phyloP scores from a whole-genome alignment of 805 yeast genomes.

The Teunomyces lycoperdinae region DNA sequence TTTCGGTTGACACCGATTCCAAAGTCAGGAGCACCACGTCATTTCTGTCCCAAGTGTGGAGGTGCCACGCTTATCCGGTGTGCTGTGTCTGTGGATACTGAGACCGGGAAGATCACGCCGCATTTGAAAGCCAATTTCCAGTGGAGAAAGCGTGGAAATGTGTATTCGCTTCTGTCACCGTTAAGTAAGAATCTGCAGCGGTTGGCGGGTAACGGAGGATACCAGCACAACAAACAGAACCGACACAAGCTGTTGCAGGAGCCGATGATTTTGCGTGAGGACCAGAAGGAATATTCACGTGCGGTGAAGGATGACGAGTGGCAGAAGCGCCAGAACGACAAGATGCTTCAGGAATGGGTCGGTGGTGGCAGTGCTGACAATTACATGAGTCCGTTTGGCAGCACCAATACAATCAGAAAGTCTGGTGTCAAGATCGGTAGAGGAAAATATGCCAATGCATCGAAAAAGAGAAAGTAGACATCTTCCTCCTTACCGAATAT shows the following conservation, averaged over 20 bases:
- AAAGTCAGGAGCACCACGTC: slow-evolving; percentile 70
- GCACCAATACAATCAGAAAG: slow-evolving; percentile 39
- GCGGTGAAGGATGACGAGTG: slow-evolving; percentile 86
- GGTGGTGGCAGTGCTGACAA: slow-evolving; percentile 94
- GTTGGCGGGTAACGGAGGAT: slow-evolving; percentile 74
- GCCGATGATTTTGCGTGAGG: slow-evolving; percentile 72
- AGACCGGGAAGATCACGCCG: slow-evolving; percentile 79
- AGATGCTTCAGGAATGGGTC: slow-evolving; percentile 80
- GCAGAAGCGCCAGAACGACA: slow-evolving; percentile 83
- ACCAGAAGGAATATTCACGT: slow-evolving; percentile 88
- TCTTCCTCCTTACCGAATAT: background rate
- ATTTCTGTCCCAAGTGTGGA: slow-evolving; percentile 95
- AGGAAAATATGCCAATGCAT: slow-evolving; percentile 76
- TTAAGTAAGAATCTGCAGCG: slow-evolving; percentile 71
- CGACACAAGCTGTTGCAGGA: slow-evolving; percentile 49
- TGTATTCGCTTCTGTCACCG: slow-evolving; percentile 83
- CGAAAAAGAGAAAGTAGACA: slow-evolving; percentile 24
- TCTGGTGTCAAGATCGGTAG: slow-evolving; percentile 79
- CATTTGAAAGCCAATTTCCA: slow-evolving; percentile 88
- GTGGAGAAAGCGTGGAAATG: slow-evolving; percentile 89
- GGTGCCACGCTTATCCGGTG: slow-evolving; percentile 88
- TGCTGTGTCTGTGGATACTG: slow-evolving; percentile 79
- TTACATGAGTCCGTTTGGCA: slow-evolving; percentile 77
- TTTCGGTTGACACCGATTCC: slow-evolving; percentile 79
- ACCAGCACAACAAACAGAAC: slow-evolving; percentile 65